Conservation (phyloP, 148 eudicot genomes). For the Chenopodium berlandieri region DNA sequence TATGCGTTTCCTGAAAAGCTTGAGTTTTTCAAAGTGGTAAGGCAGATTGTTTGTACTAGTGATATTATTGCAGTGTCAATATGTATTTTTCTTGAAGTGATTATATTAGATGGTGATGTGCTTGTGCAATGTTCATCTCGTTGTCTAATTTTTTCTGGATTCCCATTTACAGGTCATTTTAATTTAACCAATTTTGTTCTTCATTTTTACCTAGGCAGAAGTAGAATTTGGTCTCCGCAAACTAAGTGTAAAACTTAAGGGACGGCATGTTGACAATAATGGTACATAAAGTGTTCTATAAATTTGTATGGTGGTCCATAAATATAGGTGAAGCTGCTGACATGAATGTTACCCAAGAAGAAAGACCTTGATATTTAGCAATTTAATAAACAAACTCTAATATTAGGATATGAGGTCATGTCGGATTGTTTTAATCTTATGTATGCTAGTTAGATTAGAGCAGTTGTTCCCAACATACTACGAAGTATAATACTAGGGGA, state of each 20-base stretch:
- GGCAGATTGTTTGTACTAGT: background rate
- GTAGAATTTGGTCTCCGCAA: background rate
- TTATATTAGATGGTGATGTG: background rate
- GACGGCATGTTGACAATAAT: background rate
- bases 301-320: background rate
- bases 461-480: background rate
- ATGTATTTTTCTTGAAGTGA: background rate
- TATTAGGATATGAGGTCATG: background rate
- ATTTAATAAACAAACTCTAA: background rate
- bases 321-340: background rate
- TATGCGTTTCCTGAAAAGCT: slow-evolving; percentile 77
- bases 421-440: background rate
- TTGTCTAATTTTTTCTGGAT: background rate
- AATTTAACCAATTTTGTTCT: background rate
- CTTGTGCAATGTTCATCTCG: background rate
- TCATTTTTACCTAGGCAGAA: background rate
- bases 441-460: background rate
- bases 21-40: slow-evolving; percentile 73
- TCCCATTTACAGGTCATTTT: background rate
- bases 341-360: background rate
- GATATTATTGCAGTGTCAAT: background rate
- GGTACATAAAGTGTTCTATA: background rate
- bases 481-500: too few relatives aligned
- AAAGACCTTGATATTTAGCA: background rate
- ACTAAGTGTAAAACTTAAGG: background rate